Evolutionary conservation across 2,329 filamentous ascomycete genomes (phyloP).

Genomic region (Coleophoma crateriformis): DNA sequence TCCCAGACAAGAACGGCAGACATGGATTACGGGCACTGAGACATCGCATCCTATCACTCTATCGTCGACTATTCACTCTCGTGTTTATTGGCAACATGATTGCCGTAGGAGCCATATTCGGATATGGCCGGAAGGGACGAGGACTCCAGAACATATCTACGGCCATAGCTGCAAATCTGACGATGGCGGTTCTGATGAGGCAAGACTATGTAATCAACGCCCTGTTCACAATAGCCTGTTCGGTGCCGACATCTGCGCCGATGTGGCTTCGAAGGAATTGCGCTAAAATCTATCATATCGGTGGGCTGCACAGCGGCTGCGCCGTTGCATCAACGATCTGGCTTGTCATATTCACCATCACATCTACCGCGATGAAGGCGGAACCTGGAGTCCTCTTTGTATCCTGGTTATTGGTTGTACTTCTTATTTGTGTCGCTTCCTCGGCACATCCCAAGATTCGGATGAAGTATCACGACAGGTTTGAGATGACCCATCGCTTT

Average conservation of each 20-base stretch:
- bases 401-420: conserved; percentile 49
- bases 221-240: conserved; percentile 40
- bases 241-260: conserved; percentile 37
- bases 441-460: conserved; percentile 62
- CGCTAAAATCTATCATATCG: conserved; percentile 47
- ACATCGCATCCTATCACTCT: conserved; percentile 41
- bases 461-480: conserved; percentile 58
- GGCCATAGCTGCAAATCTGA: conserved; percentile 24
- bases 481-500: conserved; percentile 68
- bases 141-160: conserved; percentile 4
- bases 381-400: conserved; percentile 33
- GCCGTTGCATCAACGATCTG: conserved; percentile 41
- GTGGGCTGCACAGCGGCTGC: conserved; percentile 47
- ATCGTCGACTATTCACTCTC: conserved; percentile 50
- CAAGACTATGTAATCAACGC: conserved; percentile 48
- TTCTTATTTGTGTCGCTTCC: conserved; percentile 54
- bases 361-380: conserved; percentile 32
- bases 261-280: conserved; percentile 39
- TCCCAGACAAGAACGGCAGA: conserved; percentile 35
- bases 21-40: conserved; percentile 26
- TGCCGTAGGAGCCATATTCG: conserved; percentile 30
- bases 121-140: conserved; percentile 10
- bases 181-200: conserved; percentile 42
- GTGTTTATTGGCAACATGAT: conserved; percentile 43
- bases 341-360: conserved; percentile 33